Percentiles rank a stretch among this genome's conserved stretches.
Evolutionary conservation across 2,329 filamentous ascomycete genomes (phyloP).

Genomic region (Ophiobolus disseminans): DNA sequence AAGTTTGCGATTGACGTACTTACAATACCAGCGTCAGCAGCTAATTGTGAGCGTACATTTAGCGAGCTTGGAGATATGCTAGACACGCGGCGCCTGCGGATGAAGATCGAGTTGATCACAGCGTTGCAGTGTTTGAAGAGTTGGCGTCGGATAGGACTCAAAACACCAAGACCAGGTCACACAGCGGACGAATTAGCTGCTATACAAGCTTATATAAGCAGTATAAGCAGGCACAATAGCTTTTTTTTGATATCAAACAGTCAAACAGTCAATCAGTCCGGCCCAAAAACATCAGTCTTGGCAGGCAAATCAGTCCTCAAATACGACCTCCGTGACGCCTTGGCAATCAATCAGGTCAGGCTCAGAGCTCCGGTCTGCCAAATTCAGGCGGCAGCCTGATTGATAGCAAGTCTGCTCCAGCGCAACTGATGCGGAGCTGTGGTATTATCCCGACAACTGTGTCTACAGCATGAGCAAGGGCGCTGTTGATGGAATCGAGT

Average conservation of each 20-base stretch:
- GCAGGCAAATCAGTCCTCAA: not conserved
- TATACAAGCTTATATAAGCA: conserved; percentile 3
- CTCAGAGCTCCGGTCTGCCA: too few species aligned
- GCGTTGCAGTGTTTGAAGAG: conserved; percentile 6
- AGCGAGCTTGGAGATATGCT: not conserved
- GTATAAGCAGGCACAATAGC: not conserved
- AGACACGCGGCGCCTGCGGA: not conserved
- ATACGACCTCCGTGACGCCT: too few species aligned
- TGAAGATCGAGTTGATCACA: conserved; percentile 4
- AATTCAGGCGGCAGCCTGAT: too few species aligned
- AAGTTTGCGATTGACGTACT: conserved; percentile 5
- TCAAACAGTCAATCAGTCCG: not conserved
- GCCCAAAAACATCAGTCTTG: not conserved
- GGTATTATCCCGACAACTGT: too few species aligned
- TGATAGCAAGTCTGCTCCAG: too few species aligned
- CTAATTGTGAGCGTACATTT: not conserved
- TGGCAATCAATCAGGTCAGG: too few species aligned
- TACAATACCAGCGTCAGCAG: conserved; percentile 1
- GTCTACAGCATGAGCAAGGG: too few species aligned
- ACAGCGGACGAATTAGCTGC: not conserved
- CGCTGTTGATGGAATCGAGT: too few species aligned
- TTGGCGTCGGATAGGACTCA: not conserved
- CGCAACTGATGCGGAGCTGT: too few species aligned
- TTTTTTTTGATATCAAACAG: not conserved
- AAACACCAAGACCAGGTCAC: conserved; percentile 1